Conservation (phyloP, 306 rosid genomes). For the Carpinus fangiana region DNA sequence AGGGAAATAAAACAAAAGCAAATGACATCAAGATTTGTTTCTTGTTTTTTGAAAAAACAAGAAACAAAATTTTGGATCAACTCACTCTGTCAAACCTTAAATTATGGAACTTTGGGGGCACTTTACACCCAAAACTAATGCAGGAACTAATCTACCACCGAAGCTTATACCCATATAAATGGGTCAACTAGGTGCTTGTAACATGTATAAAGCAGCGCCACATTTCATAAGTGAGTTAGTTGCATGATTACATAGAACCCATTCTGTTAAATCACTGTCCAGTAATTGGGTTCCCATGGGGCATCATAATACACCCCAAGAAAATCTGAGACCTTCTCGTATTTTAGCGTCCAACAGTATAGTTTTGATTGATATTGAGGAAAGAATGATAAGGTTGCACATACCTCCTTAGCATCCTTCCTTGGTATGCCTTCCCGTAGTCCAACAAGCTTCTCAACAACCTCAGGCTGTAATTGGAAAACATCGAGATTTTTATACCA, state of each 20-base stretch:
- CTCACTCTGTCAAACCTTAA: background rate
- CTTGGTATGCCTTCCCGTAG: slow-evolving; percentile 95
- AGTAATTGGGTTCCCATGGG: background rate
- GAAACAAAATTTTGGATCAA: background rate
- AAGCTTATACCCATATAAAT: background rate
- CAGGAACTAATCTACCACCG: background rate
- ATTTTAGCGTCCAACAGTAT: slow-evolving; percentile 11
- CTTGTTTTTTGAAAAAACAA: background rate
- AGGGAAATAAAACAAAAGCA: slow-evolving; percentile 10
- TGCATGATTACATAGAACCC: background rate
- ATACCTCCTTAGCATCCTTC: slow-evolving; percentile 99
- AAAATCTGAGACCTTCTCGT: slow-evolving; percentile 12
- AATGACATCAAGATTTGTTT: background rate
- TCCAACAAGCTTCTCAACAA: slow-evolving; percentile 93
- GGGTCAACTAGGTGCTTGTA: background rate
- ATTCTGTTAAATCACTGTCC: background rate
- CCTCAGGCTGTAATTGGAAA: slow-evolving; percentile 71
- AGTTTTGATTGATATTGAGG: slow-evolving; percentile 14
- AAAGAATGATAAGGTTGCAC: slow-evolving; percentile 20
- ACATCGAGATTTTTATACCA: slow-evolving; percentile 19
- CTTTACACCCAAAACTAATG: background rate
- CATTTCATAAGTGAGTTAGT: background rate
- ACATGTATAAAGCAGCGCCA: background rate
- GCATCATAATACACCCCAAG: slow-evolving; percentile 1
- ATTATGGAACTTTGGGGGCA: background rate